Evolutionary conservation across 2,329 filamentous ascomycete genomes (phyloP).

Genomic region (Pseudogymnoascus sp.): DNA sequence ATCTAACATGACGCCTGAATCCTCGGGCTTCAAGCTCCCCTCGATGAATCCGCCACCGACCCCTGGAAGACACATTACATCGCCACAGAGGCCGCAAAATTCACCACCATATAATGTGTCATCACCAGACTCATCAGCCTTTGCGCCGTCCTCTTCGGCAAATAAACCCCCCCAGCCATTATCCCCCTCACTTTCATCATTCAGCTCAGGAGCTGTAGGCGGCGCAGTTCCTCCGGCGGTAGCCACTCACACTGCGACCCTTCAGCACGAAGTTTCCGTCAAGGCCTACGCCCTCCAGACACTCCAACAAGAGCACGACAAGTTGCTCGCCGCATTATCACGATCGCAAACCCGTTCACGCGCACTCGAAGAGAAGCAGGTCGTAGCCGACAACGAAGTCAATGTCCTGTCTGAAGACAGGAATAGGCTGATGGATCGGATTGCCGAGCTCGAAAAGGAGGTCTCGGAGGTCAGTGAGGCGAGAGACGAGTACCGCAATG

Average conservation of each 20-base stretch:
- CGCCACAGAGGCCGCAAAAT: conserved; percentile 25
- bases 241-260: conserved; percentile 24
- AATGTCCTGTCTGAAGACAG: conserved; percentile 44
- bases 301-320: conserved; percentile 46
- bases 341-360: conserved; percentile 41
- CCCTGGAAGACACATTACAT: conserved; percentile 25
- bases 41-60: conserved; percentile 27
- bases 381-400: conserved; percentile 43
- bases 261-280: conserved; percentile 47
- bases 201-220: conserved; percentile 7
- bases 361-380: conserved; percentile 43
- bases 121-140: conserved; percentile 16
- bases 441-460: conserved; percentile 40
- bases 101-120: conserved; percentile 26
- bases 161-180: conserved; percentile 16
- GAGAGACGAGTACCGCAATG: conserved; percentile 36
- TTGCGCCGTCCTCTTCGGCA: conserved; percentile 20
- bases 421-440: conserved; percentile 39
- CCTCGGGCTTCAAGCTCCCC: conserved; percentile 16
- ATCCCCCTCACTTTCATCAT: conserved; percentile 21
- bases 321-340: conserved; percentile 43
- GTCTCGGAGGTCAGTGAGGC: conserved; percentile 41
- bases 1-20: conserved; percentile 12
- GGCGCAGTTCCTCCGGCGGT: conserved; percentile 24
- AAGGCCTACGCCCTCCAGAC: conserved; percentile 45